Percentiles rank a stretch among this genome's conserved stretches.
Conservation (phyloP, 2,329 filamentous ascomycete species). For the Penicillium vulpinum region DNA sequence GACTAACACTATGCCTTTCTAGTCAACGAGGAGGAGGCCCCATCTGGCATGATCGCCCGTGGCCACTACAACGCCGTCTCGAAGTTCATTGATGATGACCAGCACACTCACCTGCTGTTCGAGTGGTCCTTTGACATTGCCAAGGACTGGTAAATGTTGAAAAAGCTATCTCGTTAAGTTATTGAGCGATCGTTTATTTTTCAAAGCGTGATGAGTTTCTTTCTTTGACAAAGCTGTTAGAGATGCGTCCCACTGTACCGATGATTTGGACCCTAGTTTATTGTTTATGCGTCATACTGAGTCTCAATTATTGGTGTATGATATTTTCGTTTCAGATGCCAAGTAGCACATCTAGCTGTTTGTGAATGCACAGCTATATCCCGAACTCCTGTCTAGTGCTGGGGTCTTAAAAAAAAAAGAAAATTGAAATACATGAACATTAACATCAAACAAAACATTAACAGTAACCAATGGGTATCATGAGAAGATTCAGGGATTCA, state of each 20-base stretch:
- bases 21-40: slow-evolving; percentile 92
- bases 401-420: slow-evolving; percentile 9
- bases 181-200: slow-evolving; percentile 26
- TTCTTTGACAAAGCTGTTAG: slow-evolving; percentile 30
- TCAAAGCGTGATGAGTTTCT: slow-evolving; percentile 33
- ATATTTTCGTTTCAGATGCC: slow-evolving; percentile 9
- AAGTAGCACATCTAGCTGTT: slow-evolving; percentile 20
- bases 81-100: slow-evolving; percentile 93
- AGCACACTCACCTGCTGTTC: slow-evolving; percentile 84
- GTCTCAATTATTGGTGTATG: slow-evolving; percentile 12
- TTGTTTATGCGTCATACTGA: slow-evolving; percentile 13
- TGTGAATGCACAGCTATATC: slow-evolving; percentile 31
- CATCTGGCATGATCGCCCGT: slow-evolving; percentile 83
- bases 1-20: neutral
- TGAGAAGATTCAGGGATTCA: slow-evolving; percentile 53
- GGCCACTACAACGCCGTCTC: slow-evolving; percentile 88
- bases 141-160: slow-evolving; percentile 73
- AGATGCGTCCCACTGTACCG: slow-evolving; percentile 21
- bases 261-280: slow-evolving; percentile 12
- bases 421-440: slow-evolving; percentile 12
- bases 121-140: slow-evolving; percentile 96
- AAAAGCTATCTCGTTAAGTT: slow-evolving; percentile 20
- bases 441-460: slow-evolving; percentile 8
- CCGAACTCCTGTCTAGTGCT: slow-evolving; percentile 30
- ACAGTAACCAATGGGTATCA: slow-evolving; percentile 46